Percentiles rank a stretch among this genome's conserved stretches.
Conservation (phyloP, 495 filamentous ascomycete species). For the Penicillium steckii region DNA sequence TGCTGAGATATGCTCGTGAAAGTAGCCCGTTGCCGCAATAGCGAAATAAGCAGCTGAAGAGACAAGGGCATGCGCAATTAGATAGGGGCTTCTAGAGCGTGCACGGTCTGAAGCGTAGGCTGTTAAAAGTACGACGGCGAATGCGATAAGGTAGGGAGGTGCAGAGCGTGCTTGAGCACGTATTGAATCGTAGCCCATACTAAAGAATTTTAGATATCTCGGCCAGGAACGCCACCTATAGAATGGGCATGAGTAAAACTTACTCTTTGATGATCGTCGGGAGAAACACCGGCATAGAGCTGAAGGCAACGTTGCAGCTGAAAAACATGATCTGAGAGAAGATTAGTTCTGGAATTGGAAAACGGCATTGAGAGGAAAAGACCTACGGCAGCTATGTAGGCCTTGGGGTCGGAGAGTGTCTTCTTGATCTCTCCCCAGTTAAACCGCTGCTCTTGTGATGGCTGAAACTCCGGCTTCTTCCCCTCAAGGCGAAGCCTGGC, state of each 20-base stretch:
- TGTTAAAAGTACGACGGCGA: conserved; percentile 47
- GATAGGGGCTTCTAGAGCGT: conserved; percentile 46
- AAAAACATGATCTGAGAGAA: conserved; percentile 52
- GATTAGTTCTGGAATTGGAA: not conserved
- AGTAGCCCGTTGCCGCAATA: conserved; percentile 46
- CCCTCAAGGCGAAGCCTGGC: conserved; percentile 50
- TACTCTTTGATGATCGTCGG: conserved; percentile 59
- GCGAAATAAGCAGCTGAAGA: conserved; percentile 61
- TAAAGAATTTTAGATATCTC: not conserved
- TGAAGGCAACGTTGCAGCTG: conserved; percentile 59
- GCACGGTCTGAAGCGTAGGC: conserved; percentile 52
- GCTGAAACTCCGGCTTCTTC: conserved; percentile 23
- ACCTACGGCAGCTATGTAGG: conserved; percentile 65
- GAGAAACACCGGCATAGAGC: conserved; percentile 58
- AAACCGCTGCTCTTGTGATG: conserved; percentile 24
- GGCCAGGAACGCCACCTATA: conserved; percentile 1
- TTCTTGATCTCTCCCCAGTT: conserved; percentile 53
- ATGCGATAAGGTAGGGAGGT: conserved; percentile 56
- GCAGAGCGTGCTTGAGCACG: conserved; percentile 55
- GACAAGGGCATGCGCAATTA: conserved; percentile 51
- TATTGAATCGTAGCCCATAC: conserved; percentile 48
- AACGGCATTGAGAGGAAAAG: not conserved
- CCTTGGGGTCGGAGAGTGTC: conserved; percentile 59
- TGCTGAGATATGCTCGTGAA: conserved; percentile 32
- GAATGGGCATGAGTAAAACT: conserved; percentile 3